A percentile compares a stretch with the other conserved stretches of the same genome.
Conservation (phyloP, 2,329 filamentous ascomycete genomes). For the Colletotrichum neosansevieriae region DNA sequence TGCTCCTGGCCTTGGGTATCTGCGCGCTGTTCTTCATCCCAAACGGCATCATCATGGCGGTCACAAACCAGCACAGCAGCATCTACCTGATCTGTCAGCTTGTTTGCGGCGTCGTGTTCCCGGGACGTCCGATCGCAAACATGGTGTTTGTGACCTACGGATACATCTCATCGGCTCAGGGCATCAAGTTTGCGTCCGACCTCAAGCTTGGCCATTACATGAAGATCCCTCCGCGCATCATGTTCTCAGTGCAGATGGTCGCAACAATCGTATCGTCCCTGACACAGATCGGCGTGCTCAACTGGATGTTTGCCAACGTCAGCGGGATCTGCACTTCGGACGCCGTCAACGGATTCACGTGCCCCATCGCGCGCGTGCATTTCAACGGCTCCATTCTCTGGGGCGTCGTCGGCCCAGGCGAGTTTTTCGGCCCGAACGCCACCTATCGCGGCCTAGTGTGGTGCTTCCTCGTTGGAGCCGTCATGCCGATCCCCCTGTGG, state of each 20-base stretch:
- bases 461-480: constrained; percentile 82
- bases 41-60: constrained; percentile 92
- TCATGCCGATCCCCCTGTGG: constrained; percentile 82
- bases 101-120: constrained; percentile 84
- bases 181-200: constrained; percentile 89
- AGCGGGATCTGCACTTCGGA: constrained; percentile 80
- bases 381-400: constrained; percentile 92
- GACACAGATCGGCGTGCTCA: constrained; percentile 86
- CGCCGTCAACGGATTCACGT: constrained; percentile 89
- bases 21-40: constrained; percentile 88
- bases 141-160: constrained; percentile 96
- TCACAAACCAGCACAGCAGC: constrained; percentile 89
- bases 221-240: constrained; percentile 84
- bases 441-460: constrained; percentile 83
- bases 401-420: constrained; percentile 85
- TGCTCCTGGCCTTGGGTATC: constrained; percentile 82
- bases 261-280: constrained; percentile 82
- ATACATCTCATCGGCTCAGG: constrained; percentile 89
- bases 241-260: constrained; percentile 82
- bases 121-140: constrained; percentile 87
- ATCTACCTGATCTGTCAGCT: constrained; percentile 90
- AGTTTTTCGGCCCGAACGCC: constrained; percentile 83
- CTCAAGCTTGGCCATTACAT: constrained; percentile 90
- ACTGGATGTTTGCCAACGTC: constrained; percentile 90
- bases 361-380: constrained; percentile 87